These are phyloP conservation scores for Podaxis mareebaensis DNA, from an alignment of 768 basidiomycete species.

Conservation along the genomic window DNA sequence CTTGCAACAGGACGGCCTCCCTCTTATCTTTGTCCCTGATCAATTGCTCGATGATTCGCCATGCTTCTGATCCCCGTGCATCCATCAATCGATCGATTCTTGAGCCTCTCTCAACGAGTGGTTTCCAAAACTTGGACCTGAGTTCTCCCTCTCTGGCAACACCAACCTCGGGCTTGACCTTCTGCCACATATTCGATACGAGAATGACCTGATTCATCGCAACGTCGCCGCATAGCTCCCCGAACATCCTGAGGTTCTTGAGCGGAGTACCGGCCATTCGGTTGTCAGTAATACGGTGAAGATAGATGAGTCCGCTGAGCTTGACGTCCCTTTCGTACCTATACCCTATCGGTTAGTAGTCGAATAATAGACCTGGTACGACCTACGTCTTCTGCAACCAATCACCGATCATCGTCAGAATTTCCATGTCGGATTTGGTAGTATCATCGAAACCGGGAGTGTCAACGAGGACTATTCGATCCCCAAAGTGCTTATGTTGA, in stretches of 20 bases:
- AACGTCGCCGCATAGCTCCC: constrained; percentile 23
- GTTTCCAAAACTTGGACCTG: constrained; percentile 45
- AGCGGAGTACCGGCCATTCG: constrained; percentile 8
- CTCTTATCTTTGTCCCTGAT: constrained; percentile 13
- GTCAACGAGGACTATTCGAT: constrained; percentile 39
- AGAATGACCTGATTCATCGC: constrained; percentile 32
- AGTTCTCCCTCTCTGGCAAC: constrained; percentile 27
- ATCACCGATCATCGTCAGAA: constrained; percentile 15
- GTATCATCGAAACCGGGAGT: constrained; percentile 39
- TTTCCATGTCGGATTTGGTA: constrained; percentile 19
- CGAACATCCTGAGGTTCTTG: constrained; percentile 34
- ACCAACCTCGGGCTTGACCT: constrained; percentile 23
- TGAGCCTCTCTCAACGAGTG: constrained; percentile 43
- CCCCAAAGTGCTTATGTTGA: constrained; percentile 19
- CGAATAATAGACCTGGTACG: background rate
- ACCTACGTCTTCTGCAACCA: constrained; percentile 20
- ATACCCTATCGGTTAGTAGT: background rate
- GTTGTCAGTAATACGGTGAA: constrained; percentile 16
- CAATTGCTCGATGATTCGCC: constrained; percentile 25
- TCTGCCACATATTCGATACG: constrained; percentile 42
- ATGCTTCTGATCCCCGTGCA: constrained; percentile 23
- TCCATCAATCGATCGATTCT: constrained; percentile 25
- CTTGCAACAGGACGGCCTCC: constrained; percentile 25
- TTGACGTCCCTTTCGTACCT: constrained; percentile 5
- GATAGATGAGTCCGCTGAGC: constrained; percentile 17